These are phyloP conservation scores for Chimonanthus praecox DNA, from an alignment of 164 flowering plant species.

Conservation along the genomic window DNA sequence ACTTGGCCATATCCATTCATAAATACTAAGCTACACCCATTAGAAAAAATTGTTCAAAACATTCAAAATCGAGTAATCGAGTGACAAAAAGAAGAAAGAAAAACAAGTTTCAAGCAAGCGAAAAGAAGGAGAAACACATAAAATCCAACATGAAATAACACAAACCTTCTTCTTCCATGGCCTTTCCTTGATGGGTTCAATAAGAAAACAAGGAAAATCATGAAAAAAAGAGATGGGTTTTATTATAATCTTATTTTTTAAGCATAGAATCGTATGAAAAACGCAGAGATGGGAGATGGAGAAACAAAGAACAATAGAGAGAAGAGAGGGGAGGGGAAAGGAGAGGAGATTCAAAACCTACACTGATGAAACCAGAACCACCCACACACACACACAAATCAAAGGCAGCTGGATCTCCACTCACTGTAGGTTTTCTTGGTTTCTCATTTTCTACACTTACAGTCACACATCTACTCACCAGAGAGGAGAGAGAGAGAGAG, in stretches of 20 bases:
- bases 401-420: neutral
- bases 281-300: slow-evolving; percentile 8
- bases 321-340: slow-evolving; percentile 4
- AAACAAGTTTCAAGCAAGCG: no score
- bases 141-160: slow-evolving; percentile 14
- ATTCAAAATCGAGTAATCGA: no score
- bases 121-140: neutral
- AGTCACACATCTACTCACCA: neutral
- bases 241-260: neutral
- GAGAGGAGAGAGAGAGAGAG: neutral
- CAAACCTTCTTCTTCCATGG: slow-evolving; percentile 10
- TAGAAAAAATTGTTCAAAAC: no score
- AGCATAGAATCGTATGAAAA: slow-evolving; percentile 7
- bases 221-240: neutral
- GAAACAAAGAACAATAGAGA: slow-evolving; percentile 3
- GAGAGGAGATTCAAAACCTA: slow-evolving; percentile 2
- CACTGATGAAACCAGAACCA: slow-evolving; percentile 39
- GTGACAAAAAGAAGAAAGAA: no score
- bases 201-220: slow-evolving; percentile 4
- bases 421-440: neutral
- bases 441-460: neutral
- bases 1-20: neutral
- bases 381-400: slow-evolving; percentile 29
- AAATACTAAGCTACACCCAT: no score
- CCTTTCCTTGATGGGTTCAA: slow-evolving; percentile 1